Base-by-base conservation (phyloP, 2,329 filamentous ascomycete genomes). In the Zelopaecilomyces penicillatus region DNA sequence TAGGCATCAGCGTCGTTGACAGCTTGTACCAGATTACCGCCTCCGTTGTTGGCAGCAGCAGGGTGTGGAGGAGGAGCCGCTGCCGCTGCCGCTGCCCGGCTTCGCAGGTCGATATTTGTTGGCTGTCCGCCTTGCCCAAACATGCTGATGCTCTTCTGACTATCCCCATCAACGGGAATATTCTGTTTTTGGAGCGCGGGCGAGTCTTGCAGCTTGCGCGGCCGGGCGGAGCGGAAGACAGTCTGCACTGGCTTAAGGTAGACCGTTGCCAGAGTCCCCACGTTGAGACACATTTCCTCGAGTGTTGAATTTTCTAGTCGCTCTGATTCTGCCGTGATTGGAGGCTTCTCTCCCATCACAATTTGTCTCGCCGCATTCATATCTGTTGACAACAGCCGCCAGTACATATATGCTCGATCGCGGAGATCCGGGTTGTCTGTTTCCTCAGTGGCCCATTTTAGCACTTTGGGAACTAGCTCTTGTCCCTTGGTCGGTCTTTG, bases 371-470 rank as follows among this genome's bases (percentile, higher is more conserved):
- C 93, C 0, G 85, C 80, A 41, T 83, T 82, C 54, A 95, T 91
- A 62, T 96, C 90, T 0, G 89, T 94, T 2, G 89, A 95, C 2
- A 98, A 75, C 10, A 98, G 76, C 4, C 93, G 87, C 93, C 93
- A 98, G 72, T 98, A 98, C 90, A 98, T 97, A 71, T 96, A 98
- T 0, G 93, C 93, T 56, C 93, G 76, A 63, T 98, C 93, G 51
- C 93, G 83, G 29, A 98, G 78, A 65, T 98, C 93, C 0, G 93
- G 93, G 64, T 98, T 96, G 61, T 98, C 93, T n/a, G 91, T 97
- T 64, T 97, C 93, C 64, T 97, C 93, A 0, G 93, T 98, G 4
- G 93, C 94, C 91, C 93, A 97, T 66, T 97, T 97, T 41, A 98
- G 73, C 3, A 97, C 91, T 58, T 89, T 89, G 1, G 91, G 93